Evolutionary conservation across 2,329 filamentous ascomycete species (phyloP).

Genomic region (Emmonsia crescens): DNA sequence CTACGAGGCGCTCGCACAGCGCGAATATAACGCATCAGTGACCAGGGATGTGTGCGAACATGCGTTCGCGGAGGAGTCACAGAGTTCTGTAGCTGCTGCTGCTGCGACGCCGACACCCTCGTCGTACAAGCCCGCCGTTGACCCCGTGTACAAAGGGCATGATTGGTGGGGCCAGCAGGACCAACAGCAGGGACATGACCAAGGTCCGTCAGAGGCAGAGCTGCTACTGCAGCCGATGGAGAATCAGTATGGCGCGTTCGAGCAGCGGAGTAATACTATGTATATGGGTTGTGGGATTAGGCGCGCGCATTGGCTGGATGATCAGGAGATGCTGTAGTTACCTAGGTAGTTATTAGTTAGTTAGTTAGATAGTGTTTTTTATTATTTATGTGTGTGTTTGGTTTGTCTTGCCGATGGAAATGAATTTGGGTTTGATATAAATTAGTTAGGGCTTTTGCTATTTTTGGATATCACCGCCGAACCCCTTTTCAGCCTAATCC

Average conservation of each 20-base stretch:
- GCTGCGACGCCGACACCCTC: conserved; percentile 16
- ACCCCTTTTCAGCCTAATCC: no score
- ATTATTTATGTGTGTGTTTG: neutral
- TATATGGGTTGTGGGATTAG: conserved; percentile 15
- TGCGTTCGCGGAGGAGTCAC: neutral
- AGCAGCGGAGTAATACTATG: conserved; percentile 22
- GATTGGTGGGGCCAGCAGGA: conserved; percentile 26
- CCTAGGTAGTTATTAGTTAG: neutral
- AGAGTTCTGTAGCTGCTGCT: conserved; percentile 6
- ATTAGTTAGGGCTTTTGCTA: neutral
- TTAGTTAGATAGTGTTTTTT: neutral
- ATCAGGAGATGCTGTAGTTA: conserved; percentile 16
- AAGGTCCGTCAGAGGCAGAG: conserved; percentile 10
- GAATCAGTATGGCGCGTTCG: conserved; percentile 29
- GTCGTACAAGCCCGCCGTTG: conserved; percentile 27
- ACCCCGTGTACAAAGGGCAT: conserved; percentile 32
- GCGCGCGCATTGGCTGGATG: conserved; percentile 13
- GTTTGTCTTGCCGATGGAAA: neutral
- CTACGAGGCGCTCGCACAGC: conserved; percentile 58
- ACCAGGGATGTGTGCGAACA: conserved; percentile 5
- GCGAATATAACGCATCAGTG: conserved; percentile 45
- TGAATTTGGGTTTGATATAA: neutral
- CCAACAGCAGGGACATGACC: conserved; percentile 4
- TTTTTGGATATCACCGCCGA: no score
- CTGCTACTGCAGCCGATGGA: conserved; percentile 20